phyloP scores from a whole-genome alignment of 495 filamentous ascomycete genomes.

The Neurospora sp. region DNA sequence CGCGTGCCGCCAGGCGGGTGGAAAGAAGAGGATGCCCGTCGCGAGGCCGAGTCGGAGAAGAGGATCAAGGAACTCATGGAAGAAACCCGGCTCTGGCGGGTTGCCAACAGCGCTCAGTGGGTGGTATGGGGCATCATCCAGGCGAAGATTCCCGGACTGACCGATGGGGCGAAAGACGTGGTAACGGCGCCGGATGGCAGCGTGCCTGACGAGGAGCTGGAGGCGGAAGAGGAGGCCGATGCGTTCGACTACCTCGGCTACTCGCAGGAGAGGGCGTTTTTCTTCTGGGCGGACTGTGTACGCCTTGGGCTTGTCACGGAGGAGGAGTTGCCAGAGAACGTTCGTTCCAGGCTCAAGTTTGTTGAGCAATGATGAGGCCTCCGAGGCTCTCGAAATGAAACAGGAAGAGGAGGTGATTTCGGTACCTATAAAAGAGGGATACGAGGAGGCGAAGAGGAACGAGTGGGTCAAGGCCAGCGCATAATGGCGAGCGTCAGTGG shows the following conservation, averaged over 20 bases:
- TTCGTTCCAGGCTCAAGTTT: slow-evolving; percentile 50
- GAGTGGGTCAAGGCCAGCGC: background rate
- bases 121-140: slow-evolving; percentile 94
- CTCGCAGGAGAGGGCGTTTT: slow-evolving; percentile 78
- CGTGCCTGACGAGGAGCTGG: slow-evolving; percentile 26
- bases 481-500: background rate
- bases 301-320: slow-evolving; percentile 55
- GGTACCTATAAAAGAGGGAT: background rate
- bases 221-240: slow-evolving; percentile 31
- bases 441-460: background rate
- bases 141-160: slow-evolving; percentile 63
- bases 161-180: slow-evolving; percentile 12
- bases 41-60: slow-evolving; percentile 50
- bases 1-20: slow-evolving; percentile 48
- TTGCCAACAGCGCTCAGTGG: slow-evolving; percentile 84
- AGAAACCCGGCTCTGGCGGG: slow-evolving; percentile 75
- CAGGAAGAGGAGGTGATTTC: background rate
- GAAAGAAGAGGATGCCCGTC: slow-evolving; percentile 48
- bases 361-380: slow-evolving; percentile 20
- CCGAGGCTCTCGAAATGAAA: background rate
- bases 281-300: slow-evolving; percentile 89
- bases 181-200: background rate
- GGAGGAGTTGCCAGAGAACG: slow-evolving; percentile 60
- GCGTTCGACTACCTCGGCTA: slow-evolving; percentile 92
- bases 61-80: slow-evolving; percentile 59